These are phyloP conservation scores for Cercospora sp. DNA, from an alignment of 2,329 filamentous ascomycete species.

Conservation along the genomic window DNA sequence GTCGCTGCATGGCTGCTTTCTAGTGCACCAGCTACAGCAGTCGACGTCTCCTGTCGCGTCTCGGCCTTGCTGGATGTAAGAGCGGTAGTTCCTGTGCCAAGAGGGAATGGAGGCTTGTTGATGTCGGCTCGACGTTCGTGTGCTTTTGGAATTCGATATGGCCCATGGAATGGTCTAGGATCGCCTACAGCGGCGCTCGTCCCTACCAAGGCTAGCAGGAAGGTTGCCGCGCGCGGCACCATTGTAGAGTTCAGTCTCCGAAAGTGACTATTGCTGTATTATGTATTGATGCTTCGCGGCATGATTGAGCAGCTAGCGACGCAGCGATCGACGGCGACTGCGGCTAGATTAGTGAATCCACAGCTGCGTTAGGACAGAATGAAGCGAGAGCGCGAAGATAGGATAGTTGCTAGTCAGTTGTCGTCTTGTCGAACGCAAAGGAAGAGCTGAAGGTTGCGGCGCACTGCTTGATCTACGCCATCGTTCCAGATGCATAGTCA, in stretches of 20 bases:
- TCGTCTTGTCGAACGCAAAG: conserved; percentile 9
- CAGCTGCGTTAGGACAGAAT: not conserved
- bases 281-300: conserved; percentile 11
- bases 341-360: not conserved
- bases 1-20: conserved; percentile 4
- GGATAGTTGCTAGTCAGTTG: conserved; percentile 14
- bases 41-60: not conserved
- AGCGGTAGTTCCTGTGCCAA: conserved; percentile 1
- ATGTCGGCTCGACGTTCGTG: conserved; percentile 10
- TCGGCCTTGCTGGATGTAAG: not conserved
- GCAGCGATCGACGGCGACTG: not conserved
- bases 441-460: conserved; percentile 18
- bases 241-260: conserved; percentile 3
- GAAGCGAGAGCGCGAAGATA: conserved; percentile 11
- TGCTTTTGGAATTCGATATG: not conserved
- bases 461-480: conserved; percentile 16
- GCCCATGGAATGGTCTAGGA: conserved; percentile 1
- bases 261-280: conserved; percentile 1
- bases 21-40: not conserved
- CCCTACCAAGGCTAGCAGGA: conserved; percentile 14
- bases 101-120: conserved; percentile 5
- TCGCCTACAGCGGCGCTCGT: conserved; percentile 13
- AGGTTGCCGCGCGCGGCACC: conserved; percentile 17
- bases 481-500: conserved; percentile 16
- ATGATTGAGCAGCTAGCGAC: not conserved